Evolutionary conservation across 2,329 filamentous ascomycete genomes (phyloP), one percentile per base, ranked within the genome.

Genomic region (Cyphellophora europaea): DNA sequence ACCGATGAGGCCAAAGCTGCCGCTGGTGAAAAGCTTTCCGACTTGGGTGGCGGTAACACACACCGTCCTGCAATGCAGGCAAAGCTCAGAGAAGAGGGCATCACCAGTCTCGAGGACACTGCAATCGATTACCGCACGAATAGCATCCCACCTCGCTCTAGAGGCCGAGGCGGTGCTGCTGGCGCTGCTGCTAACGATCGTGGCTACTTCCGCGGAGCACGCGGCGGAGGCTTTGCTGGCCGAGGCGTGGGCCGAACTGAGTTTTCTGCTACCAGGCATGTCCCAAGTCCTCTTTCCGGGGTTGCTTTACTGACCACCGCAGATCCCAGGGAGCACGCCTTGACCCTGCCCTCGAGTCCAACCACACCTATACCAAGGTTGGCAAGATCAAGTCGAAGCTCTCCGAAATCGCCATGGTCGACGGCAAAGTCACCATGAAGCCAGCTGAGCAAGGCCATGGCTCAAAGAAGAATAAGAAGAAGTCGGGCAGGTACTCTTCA

Each of bases 41-140:
- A 40, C 35, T 48, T 49, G 29, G 53, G 55, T 18, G 48, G 48
- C 19, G 53, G 52, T 27, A 44, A 47, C 14, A 36, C 38, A 19
- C 53, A 42, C 32, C 40, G 42, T 21, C 10, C 15, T 6, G 27
- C 5, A 5, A 13, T 30, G 4, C 17, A n/a, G 14, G 14, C 28
- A 12, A 16, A 15, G 8, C 19, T 35, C 23, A 41, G 17, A 27
- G 38, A 36, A n/a, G 41, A 38, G 5, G 35, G 30, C 15, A 6
- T 16, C n/a, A 11, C 38, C 4, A 38, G 13, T 8, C 19, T 41
- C 6, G 32, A 36, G 12, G 38, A 43, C 13, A n/a, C n/a, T n/a
- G n/a, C n/a, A n/a, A 41, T 36, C 5, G 37, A 43, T 28, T 27
- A 40, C 11, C 23, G 35, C 10, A 5, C 6, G 16, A 28, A n/a